Evolutionary conservation across 148 eudicot genomes (phyloP), one percentile per base, ranked within the genome.

Genomic region (Heliamphora exappendiculata): DNA sequence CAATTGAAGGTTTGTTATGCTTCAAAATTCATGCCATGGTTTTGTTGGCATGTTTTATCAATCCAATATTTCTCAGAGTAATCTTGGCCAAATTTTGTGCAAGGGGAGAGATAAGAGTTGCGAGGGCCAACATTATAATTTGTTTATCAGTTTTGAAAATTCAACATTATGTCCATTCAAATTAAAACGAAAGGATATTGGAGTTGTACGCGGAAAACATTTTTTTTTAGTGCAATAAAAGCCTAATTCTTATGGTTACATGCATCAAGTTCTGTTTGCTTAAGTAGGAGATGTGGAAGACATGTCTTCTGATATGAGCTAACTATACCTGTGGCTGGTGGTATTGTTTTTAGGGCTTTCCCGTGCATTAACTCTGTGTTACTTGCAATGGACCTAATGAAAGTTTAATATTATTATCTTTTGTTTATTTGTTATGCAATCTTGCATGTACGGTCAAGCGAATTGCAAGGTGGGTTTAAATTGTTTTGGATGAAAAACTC

Each of bases 1-100:
- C 85, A 64, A 68, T 76, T 78, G 89, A 69, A 93, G 99, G 99
- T 93, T 65, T 54, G 83, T 83, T 54, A 19, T 41, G 5, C 68
- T 33, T 41, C 11, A 28, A 50, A 37, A 55, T 49, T 14, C 77
- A 45, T 41, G 4, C 12, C 20, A 11, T 7, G 55, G 39, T 41
- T 39, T 42, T 57, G 28, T 55, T 60, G 17, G 24, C 54, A 44
- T 70, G 70, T 41, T 44, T 50, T 10, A 5, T 39, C 28, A 22
- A 7, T 39, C 36, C 66, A 14, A 13, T 13, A 3, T 10, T 13
- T 37, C 64, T 57, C 5, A 11, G 9, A n/a, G 5, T 39, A 37
- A 6, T 24, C 22, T 19, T 73, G 24, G 12, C 50, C 12, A 57
- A 39, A n/a, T 73, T 57, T 8, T 41, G 53, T 2, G 10, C 68